Evolutionary conservation across 805 yeast genomes (phyloP), one percentile per base, ranked within the genome.

Genomic region (Danielia reshetovae): DNA sequence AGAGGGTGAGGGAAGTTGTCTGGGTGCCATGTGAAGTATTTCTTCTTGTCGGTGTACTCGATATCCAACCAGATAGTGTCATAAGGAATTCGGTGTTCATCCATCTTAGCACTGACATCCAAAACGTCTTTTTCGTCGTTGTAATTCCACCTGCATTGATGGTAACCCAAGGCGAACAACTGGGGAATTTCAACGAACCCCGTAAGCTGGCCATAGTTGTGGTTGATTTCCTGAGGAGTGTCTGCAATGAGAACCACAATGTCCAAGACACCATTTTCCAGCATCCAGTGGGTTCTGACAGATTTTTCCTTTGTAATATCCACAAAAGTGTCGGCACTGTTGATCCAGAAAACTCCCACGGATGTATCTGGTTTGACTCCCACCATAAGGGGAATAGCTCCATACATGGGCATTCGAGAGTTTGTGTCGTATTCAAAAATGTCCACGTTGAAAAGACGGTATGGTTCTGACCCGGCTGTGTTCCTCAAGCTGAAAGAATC

Each of bases 101-200:
- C 97, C 72, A 93, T 81, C 36, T 76, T 70, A 2, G 68, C 55
- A 44, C 74, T 73, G 10, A 93, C 82, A 6, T 70, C 77, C n/a
- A 87, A 59, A 1, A 93, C 90, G 59, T 93, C 98, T 8, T 70
- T 70, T 52, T 85, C 89, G 48, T 84, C 89, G 54, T 86, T 85
- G 62, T 93, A 93, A 57, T 93, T 93, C 98, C 98, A 93, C 52
- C 97, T 74, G 54, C 96, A 90, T 60, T 93, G 98, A 54, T 93
- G 97, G 54, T 93, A 86, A 0, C 95, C 97, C 10, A 88, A 57
- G 0, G 96, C 69, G 49, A 88, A 84, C 27, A 80, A 43, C 43
- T 78, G 83, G 1, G 98, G 98, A 8, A 93, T 59, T 6, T 68
- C 57, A 0, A 88, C 70, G 38, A 62, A 73, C 0, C 98, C 98